Evolutionary conservation across 495 filamentous ascomycete genomes (phyloP).

Genomic region (Daldinia grandis): DNA sequence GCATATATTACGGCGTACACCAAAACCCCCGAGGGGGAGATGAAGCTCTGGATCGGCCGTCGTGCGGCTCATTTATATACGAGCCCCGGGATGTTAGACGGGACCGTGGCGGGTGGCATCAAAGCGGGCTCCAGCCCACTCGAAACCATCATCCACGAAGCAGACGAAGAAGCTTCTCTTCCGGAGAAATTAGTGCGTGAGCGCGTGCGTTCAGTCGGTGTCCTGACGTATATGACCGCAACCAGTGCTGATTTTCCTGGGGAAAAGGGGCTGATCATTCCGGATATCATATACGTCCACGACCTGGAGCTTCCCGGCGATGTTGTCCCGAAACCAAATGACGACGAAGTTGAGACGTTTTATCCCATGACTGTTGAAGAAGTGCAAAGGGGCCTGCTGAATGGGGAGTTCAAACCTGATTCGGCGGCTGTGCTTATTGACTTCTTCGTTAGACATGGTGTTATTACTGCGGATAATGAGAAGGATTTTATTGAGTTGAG

Average conservation of each 20-base stretch:
- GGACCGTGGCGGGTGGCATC: constrained; percentile 64
- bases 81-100: constrained; percentile 63
- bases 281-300: constrained; percentile 48
- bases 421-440: constrained; percentile 60
- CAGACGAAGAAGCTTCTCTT: constrained; percentile 63
- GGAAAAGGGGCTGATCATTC: constrained; percentile 34
- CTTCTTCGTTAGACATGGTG: constrained; percentile 64
- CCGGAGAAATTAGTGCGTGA: constrained; percentile 42
- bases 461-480: constrained; percentile 62
- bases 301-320: constrained; percentile 36
- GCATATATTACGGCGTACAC: constrained; percentile 62
- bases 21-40: constrained; percentile 26
- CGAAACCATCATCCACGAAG: constrained; percentile 62
- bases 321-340: constrained; percentile 53
- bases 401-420: constrained; percentile 64
- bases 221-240: constrained; percentile 53
- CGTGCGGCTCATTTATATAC: constrained; percentile 57
- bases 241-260: constrained; percentile 40
- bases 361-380: constrained; percentile 57
- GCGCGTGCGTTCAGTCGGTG: constrained; percentile 47
- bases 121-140: constrained; percentile 52
- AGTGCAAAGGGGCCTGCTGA: constrained; percentile 52
- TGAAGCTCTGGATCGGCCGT: constrained; percentile 62
- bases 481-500: constrained; percentile 58
- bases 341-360: constrained; percentile 64